These are phyloP conservation scores for Eucalyptus marginata DNA, from an alignment of 345 rosid species.

Conservation along the genomic window DNA sequence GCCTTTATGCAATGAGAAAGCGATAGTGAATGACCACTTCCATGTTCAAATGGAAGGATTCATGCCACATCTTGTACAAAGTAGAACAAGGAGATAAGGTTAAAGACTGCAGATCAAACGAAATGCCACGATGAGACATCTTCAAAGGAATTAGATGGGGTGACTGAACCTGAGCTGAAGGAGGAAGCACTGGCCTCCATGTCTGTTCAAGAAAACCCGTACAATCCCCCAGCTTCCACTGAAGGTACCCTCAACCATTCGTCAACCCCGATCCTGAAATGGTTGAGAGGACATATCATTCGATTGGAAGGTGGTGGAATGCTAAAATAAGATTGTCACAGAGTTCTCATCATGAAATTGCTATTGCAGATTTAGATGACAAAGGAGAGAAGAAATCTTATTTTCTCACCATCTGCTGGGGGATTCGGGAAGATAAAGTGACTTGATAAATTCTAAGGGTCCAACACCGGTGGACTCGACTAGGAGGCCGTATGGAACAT, in stretches of 20 bases:
- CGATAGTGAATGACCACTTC: background rate
- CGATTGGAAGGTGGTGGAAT: background rate
- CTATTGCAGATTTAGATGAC: background rate
- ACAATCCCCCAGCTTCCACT: conserved; percentile 51
- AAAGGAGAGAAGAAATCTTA: background rate
- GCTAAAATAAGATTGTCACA: background rate
- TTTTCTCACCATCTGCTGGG: conserved; percentile 49
- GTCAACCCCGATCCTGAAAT: conserved; percentile 50
- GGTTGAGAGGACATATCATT: background rate
- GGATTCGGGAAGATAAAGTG: conserved; percentile 43
- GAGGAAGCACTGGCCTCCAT: conserved; percentile 66
- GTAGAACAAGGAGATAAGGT: background rate
- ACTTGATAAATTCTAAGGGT: conserved; percentile 49
- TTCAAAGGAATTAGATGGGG: background rate
- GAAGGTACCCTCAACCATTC: conserved; percentile 50
- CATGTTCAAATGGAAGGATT: background rate
- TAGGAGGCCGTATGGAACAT: conserved; percentile 74
- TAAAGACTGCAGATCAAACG: background rate
- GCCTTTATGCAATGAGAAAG: background rate
- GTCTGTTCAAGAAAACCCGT: conserved; percentile 70
- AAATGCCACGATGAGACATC: background rate
- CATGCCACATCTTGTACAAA: background rate
- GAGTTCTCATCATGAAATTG: background rate
- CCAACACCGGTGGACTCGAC: conserved; percentile 99
- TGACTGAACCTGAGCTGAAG: conserved; percentile 48